Base-by-base conservation (phyloP, 1,284 basidiomycete species). In the Sutorius eximius region DNA sequence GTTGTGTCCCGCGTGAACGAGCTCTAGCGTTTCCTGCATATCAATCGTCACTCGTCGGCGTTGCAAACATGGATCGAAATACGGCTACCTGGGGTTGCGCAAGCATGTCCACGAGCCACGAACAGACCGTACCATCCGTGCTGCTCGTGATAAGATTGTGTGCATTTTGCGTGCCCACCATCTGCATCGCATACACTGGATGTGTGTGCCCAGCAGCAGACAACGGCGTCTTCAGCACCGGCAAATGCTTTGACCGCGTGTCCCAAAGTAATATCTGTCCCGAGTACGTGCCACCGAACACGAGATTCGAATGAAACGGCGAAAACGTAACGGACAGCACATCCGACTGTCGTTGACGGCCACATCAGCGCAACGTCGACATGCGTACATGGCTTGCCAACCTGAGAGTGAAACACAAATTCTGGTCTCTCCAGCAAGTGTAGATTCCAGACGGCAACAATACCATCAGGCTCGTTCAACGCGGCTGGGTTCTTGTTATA, bases 211-310 rank as follows among this genome's bases (percentile, higher is more conserved):
- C 95, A 29, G 91, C 86, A 2, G 94, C 92, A 7, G 93, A 95
- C 43, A 99, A 75, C 0, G 97, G 97, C 5, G 96, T 97, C 75
- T 98, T 99, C 56, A 98, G 80, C 1, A 98, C 93, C 0, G 97
- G 96, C 6, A 98, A 76, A 66, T 96, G 93, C 64, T 96, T 95
- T 1, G 95, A 92, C 44, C 96, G 85, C n/a, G 95, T 98, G 70
- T 99, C 96, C 97, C 97, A 99, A 2, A 99, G 81, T 37, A 99
- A 76, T 53, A 99, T 96, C 75, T 99, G 97, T 9, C 97, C 97
- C 29, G 94, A 96, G 71, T 99, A 98, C 12, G 95, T 98, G 12
- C 97, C 97, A 49, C 97, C 97, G 61, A 98, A 96, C 41, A 99
- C 83, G 9, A 99, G 83, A 62, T 97, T 98, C 1, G 97, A 92